Base-by-base conservation (phyloP, 1,139 yeast species). In the Suhomyces choctaworum region DNA sequence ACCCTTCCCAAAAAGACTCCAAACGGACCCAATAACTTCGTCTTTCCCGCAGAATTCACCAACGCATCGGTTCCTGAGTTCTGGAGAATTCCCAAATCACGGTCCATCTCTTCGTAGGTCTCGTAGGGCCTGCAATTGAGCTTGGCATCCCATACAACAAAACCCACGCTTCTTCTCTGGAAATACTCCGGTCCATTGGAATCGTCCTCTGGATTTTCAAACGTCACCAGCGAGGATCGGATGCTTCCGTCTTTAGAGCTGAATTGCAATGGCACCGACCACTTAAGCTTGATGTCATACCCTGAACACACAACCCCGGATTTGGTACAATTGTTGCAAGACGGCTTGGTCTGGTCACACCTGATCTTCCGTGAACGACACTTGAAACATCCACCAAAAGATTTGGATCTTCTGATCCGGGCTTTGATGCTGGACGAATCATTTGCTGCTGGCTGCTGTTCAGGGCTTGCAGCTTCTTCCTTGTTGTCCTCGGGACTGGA, bases 41-140 rank as follows among this genome's bases (percentile, higher is more conserved):
- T 82, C 39, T 73, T 71, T 2, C 68, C 66, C 20, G 62, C 63
- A 4, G 34, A 34, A 14, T 48, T 47, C 1, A 63, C 66, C 33
- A 74, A 57, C 4, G 51, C 45, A 35, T 66, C 66, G 22, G 58
- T 54, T 7, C 70, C 67, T 4, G 82, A 77, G 20, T 75, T 64
- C 48, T 85, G 86, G 20, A 88, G 62, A 8, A 73, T 62, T 6
- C 79, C 73, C 33, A 89, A 64, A 48, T 85, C 89, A 29, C 69
- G 64, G 54, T 88, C 96, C 81, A 89, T 82, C 26, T 86, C 95
- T 29, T 85, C 89, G 52, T 89, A 87, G 9, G 80, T 76, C 32
- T 74, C 75, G 53, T 87, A 88, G 3, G 76, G 76, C 54, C 66
- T 64, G 36, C 54, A 55, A 31, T 53, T 51, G 25, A 49, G 50